Evolutionary conservation across 2,329 filamentous ascomycete genomes (phyloP), one percentile per base, ranked within the genome.

Genomic region (Ciborinia camelliae): DNA sequence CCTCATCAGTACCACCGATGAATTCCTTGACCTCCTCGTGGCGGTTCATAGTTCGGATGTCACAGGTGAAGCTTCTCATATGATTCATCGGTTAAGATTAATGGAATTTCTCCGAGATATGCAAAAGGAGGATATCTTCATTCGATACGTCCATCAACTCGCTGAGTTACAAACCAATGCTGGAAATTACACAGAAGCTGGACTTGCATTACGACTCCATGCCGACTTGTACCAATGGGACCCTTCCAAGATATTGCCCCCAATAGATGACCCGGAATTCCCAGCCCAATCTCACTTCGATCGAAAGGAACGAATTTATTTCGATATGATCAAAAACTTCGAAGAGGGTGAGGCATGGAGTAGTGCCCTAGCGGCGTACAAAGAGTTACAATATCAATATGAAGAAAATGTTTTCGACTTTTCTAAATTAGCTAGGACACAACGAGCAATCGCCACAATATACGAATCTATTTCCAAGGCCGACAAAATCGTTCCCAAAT

Each of bases 31-130:
- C 74, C 86, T 99, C 50, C 83, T 99, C 23, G 90, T 96, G 32
- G 92, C 91, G 6, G 93, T 97, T 0, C 91, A 97, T 74, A 90
- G 89, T 70, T 88, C 88, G 0, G 91, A 91, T 62, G 82, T 81
- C 45, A 84, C 81, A 5, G 89, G 86, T 52, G 92, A 97, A 73
- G 88, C 90, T 1, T 89, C 90, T 9, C 86, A 90, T 67, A 90
- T 96, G 69, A 91, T 97, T 77, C 92, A 97, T 76, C 91, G 92
- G 0, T 80, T 98, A 60, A 87, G 91, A 64, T 81, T 98, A 32
- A 97, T 98, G 93, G 92, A 97, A 71, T 98, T 97, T 77, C 83
- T 98, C 71, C 90, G 92, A 69, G 92, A 97, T 74, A 96, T 97
- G 89, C 91, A 96, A 70, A 96, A 96, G 74, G 92, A 97, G 75